A percentile compares a stretch with the other conserved stretches of the same genome.
phyloP scores from a whole-genome alignment of 768 basidiomycete species.

The Suillus brevipes region DNA sequence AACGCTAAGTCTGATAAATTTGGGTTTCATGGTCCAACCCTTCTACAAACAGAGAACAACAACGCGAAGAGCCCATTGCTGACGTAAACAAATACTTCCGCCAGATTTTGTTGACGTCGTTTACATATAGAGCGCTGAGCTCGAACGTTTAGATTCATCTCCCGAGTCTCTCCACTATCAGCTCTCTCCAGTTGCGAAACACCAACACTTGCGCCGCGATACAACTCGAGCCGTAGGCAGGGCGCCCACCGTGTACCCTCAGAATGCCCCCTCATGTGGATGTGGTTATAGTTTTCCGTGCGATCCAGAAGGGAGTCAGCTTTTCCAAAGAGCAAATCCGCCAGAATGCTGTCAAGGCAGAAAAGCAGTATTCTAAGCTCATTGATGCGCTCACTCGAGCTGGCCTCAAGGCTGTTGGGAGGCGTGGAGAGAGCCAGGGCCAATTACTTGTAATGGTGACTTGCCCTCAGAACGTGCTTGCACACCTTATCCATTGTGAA shows the following conservation, averaged over 20 bases:
- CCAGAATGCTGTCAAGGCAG: constrained; percentile 62
- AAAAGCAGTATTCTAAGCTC: constrained; percentile 67
- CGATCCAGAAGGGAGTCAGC: constrained; percentile 37
- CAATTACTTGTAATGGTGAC: constrained; percentile 76
- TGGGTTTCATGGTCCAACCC: too few species aligned
- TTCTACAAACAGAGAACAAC: background rate
- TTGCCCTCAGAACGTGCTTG: constrained; percentile 62
- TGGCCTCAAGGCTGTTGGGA: constrained; percentile 70
- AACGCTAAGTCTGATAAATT: too few species aligned
- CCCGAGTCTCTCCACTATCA: background rate
- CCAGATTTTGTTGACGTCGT: background rate
- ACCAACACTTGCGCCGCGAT: background rate
- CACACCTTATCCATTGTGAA: constrained; percentile 70
- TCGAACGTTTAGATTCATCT: background rate
- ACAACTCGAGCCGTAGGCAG: background rate
- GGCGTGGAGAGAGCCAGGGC: constrained; percentile 73
- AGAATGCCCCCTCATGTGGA: constrained; percentile 61
- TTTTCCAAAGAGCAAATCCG: constrained; percentile 63
- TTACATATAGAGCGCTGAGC: background rate
- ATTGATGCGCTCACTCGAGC: constrained; percentile 59
- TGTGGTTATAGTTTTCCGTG: constrained; percentile 71
- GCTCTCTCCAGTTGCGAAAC: background rate
- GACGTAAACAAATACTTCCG: background rate
- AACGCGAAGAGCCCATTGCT: background rate
- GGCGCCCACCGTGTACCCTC: background rate